Evolutionary conservation across 768 basidiomycete species (phyloP), one percentile per base, ranked within the genome.

Genomic region (Lactarius deliciosus): DNA sequence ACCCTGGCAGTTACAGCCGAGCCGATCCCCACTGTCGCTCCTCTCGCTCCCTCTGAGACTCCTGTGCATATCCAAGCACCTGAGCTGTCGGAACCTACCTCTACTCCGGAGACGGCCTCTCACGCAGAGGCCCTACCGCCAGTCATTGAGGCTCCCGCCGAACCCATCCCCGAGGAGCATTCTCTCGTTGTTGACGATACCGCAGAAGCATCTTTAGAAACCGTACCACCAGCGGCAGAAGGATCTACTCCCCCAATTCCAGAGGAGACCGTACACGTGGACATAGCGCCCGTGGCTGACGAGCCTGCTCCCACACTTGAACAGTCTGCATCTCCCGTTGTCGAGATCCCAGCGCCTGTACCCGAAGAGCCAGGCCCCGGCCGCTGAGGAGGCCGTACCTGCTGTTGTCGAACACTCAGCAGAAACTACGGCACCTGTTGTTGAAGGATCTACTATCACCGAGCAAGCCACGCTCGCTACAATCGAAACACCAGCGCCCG

Each of bases 241-340:
- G 50, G 25, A 25, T 53, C 11, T 53, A 13, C 38, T 20, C 25
- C 25, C 25, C 36, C 61, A 11, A 5, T 41, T 28, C 38, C 25
- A 13, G 53, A 61, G 7, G 50, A 38, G 36, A 30, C 38, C 53
- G 36, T 16, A 20, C 47, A 62, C 13, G 50, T 53, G 25, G 50
- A 53, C 22, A 25, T 25, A 53, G 13, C 50, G 25, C 57, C 32
- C 61, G 34, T 53, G 13, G 28, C 32, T n/a, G 53, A 63, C 22
- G 53, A 56, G 16, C 62, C 20, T 55, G 32, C 38, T n/a, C 34
- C 63, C 40, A 40, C 34, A 22, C 53, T 22, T 22, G 59, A 16
- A 45, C 28, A 25, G 58, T 11, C 59, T 16, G 43, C 15, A 9
- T n/a, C 16, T 11, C 40, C 36, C 4, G 22, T 16, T 28, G 6